Base-by-base conservation (phyloP, 192 early-diverging fungal species). In the Geranomyces variabilis region DNA sequence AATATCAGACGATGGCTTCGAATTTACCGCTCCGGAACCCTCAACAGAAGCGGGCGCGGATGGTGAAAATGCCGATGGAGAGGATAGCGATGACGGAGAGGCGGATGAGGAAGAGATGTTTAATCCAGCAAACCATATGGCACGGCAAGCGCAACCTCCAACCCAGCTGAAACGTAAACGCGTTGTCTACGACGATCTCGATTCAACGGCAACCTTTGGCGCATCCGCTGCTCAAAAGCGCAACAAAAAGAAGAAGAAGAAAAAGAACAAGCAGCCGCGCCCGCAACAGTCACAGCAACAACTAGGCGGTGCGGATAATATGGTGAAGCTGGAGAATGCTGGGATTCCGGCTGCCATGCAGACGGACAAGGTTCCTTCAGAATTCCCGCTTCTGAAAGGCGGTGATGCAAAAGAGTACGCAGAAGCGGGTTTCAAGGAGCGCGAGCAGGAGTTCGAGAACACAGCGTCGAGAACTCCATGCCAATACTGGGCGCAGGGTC, bases 381-480 rank as follows among this genome's bases (percentile, higher is more conserved):
- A 24, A n/a, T 7, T 26, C 4, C n/a, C 51, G 24, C 46, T 24
- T 15, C 15, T 48, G 28, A 67, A 49, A 41, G 43, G 34, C 36
- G 36, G 21, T 17, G 49, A 68, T 8, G 68, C 53, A 34, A 26
- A 44, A 26, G 30, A 0, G 36, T 41, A 36, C 1, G 21, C 36
- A 21, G n/a, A 47, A 30, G 10, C 19, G 29, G 53, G 36, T 10
- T 12, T 29, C 0, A 19, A 24, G 10, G 51, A 59, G 26, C 29
- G 63, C 71, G 49, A 65, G 57, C 21, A 7, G 21, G 1, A 3
- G 8, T 60, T 60, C 29, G 29, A 4, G 5, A 33, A 19, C 4
- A 57, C 28, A 30, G 63, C 71, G 7, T n/a, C 31, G 17, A 49
- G 5, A 17, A 64, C 63, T 1, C 65, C 73, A 14, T 75, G 73